Evolutionary conservation across 306 rosid species (phyloP).

Genomic region (Hippophae gyantsensis): DNA sequence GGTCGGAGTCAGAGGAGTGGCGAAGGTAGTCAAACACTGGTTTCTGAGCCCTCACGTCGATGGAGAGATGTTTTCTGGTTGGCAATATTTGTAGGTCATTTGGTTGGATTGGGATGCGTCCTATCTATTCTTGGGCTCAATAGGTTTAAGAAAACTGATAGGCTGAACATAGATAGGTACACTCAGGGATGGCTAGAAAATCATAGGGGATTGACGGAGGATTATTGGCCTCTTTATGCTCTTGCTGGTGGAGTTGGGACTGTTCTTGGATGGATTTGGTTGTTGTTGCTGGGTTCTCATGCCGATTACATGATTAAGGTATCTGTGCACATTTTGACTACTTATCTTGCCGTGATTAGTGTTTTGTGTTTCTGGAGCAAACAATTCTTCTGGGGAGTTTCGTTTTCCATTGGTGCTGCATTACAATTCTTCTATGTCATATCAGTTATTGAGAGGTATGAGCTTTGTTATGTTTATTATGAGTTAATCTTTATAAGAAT

Average conservation of each 20-base stretch:
- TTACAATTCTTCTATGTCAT: conserved; percentile 80
- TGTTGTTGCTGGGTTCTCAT: conserved; percentile 62
- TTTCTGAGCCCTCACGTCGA: conserved; percentile 47
- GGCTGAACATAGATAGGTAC: conserved; percentile 74
- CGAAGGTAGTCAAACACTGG: conserved; percentile 36
- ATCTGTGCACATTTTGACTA: conserved; percentile 84
- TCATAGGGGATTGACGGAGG: conserved; percentile 57
- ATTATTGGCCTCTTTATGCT: conserved; percentile 83
- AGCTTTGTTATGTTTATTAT: not conserved
- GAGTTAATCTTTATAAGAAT: not conserved
- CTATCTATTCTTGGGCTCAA: conserved; percentile 66
- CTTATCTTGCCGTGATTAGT: conserved; percentile 88
- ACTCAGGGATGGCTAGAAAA: conserved; percentile 46
- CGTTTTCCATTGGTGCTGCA: conserved; percentile 67
- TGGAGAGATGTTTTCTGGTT: conserved; percentile 94
- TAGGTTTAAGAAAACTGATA: conserved; percentile 61
- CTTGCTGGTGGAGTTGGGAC: conserved; percentile 78
- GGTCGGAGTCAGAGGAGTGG: conserved; percentile 36
- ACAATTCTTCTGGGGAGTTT: conserved; percentile 85
- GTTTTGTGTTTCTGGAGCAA: conserved; percentile 87
- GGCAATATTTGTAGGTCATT: conserved; percentile 57
- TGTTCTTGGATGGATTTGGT: conserved; percentile 77
- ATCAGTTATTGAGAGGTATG: conserved; percentile 81
- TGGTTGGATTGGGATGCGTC: conserved; percentile 53
- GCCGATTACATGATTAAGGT: conserved; percentile 78